Evolutionary conservation across 805 yeast species (phyloP).

Genomic region (Monosporozyma yasuniensis): DNA sequence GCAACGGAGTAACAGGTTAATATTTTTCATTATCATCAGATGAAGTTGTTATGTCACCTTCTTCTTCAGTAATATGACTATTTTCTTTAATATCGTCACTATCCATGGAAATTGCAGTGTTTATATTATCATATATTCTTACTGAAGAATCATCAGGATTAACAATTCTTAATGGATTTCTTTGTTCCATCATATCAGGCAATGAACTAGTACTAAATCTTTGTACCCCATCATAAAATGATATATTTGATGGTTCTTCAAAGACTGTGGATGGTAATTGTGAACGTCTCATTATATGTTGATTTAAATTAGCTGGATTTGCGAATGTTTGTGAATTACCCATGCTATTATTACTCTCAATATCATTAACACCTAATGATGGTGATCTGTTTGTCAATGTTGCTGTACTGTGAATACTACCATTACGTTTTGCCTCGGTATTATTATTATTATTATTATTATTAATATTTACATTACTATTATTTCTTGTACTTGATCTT

Average conservation of each 20-base stretch:
- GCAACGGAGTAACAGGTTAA: not conserved
- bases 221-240: constrained; percentile 34
- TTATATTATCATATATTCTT: not conserved
- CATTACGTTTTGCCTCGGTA: not conserved
- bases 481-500: constrained; percentile 6
- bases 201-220: constrained; percentile 46
- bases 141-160: constrained; percentile 30
- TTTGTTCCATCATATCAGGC: constrained; percentile 38
- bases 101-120: not conserved
- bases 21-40: not conserved
- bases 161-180: constrained; percentile 39
- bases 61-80: not conserved
- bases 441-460: not conserved
- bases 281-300: not conserved
- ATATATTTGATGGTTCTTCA: constrained; percentile 11
- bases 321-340: not conserved
- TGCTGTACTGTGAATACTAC: not conserved
- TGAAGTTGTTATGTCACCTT: not conserved
- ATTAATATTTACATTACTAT: not conserved
- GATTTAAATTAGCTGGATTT: not conserved
- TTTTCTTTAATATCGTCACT: not conserved
- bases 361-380: not conserved
- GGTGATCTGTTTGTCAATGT: not conserved
- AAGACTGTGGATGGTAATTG: constrained; percentile 10
- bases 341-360: not conserved